Percentiles rank a stretch among this genome's conserved stretches.
Evolutionary conservation across 345 rosid species (phyloP).

Genomic region (Linum trigynum): DNA sequence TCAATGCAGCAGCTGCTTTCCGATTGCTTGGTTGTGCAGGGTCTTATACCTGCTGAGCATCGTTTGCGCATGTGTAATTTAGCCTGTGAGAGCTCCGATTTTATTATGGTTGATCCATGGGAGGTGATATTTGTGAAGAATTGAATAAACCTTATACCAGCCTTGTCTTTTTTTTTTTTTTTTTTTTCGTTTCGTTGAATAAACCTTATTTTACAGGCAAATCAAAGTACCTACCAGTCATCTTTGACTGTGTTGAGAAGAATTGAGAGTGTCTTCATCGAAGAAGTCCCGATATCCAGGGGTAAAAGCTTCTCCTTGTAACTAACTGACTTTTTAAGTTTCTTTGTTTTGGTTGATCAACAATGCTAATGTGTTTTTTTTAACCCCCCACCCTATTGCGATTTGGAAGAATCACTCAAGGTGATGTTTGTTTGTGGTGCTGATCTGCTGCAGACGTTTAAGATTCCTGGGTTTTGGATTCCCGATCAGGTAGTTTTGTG

Average conservation of each 20-base stretch:
- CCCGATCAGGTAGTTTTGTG: conserved; percentile 46
- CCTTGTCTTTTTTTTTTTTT: too few relatives aligned
- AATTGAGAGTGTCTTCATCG: conserved; percentile 38
- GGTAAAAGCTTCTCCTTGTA: conserved; percentile 24
- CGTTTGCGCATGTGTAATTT: conserved; percentile 56
- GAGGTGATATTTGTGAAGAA: conserved; percentile 35
- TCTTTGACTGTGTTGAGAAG: conserved; percentile 51
- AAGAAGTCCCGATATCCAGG: conserved; percentile 19
- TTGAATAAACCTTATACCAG: too few relatives aligned
- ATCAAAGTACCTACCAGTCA: conserved; percentile 59
- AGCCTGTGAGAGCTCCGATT: conserved; percentile 66
- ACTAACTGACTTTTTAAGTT: neutral
- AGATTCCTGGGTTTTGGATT: conserved; percentile 73
- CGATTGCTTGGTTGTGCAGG: conserved; percentile 33
- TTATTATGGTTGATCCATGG: conserved; percentile 92
- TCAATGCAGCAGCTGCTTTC: conserved; percentile 2
- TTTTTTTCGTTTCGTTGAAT: too few relatives aligned
- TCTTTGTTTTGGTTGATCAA: too few relatives aligned
- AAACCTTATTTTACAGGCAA: conserved; percentile 40
- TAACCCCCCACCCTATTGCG: neutral
- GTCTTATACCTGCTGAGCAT: conserved; percentile 64
- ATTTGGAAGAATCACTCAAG: conserved; percentile 44
- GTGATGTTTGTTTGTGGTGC: conserved; percentile 91
- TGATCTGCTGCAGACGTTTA: conserved; percentile 71
- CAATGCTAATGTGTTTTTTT: neutral